Evolutionary conservation across 2,329 filamentous ascomycete genomes (phyloP).

Genomic region (Teratosphaeria viscida): DNA sequence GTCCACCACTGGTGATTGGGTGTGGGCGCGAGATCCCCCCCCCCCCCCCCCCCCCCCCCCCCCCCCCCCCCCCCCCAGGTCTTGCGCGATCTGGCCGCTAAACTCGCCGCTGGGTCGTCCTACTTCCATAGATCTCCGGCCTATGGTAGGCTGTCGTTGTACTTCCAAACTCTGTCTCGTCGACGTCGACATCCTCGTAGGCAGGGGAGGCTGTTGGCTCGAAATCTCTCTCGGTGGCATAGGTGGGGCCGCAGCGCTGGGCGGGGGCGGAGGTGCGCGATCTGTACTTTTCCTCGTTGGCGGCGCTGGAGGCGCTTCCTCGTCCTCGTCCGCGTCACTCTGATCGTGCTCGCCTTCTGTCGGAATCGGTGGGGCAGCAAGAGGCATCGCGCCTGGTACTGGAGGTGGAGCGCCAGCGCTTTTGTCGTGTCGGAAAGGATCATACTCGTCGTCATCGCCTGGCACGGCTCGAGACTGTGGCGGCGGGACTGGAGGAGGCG

Average conservation of each 20-base stretch:
- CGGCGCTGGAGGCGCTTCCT: conserved; percentile 2
- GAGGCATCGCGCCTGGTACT: conserved; percentile 23
- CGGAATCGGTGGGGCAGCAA: conserved; percentile 24
- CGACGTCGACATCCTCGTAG: conserved; percentile 27
- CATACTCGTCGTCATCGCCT: conserved; percentile 53
- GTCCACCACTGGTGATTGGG: conserved; percentile 77
- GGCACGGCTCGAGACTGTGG: conserved; percentile 26
- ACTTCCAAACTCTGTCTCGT: conserved; percentile 47
- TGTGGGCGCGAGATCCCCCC: conserved; percentile 64
- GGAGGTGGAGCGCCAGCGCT: conserved; percentile 15
- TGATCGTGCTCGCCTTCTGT: conserved; percentile 18
- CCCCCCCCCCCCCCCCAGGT: too few species aligned
- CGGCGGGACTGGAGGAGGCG: conserved; percentile 53
- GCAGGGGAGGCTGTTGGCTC: conserved; percentile 28
- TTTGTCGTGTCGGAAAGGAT: conserved; percentile 47
- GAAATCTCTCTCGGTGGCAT: conserved; percentile 35
- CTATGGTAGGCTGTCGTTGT: conserved; percentile 38
- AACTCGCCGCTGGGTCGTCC: conserved; percentile 62
- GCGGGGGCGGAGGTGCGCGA: conserved; percentile 24
- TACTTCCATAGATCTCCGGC: conserved; percentile 62
- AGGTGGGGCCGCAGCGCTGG: conserved; percentile 31
- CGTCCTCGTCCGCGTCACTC: conserved; percentile 31
- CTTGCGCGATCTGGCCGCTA: conserved; percentile 75
- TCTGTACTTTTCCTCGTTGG: conserved; percentile 22
- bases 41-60: too few species aligned